Conservation (phyloP, 495 filamentous ascomycete species). For the Endocarpon pusillum region DNA sequence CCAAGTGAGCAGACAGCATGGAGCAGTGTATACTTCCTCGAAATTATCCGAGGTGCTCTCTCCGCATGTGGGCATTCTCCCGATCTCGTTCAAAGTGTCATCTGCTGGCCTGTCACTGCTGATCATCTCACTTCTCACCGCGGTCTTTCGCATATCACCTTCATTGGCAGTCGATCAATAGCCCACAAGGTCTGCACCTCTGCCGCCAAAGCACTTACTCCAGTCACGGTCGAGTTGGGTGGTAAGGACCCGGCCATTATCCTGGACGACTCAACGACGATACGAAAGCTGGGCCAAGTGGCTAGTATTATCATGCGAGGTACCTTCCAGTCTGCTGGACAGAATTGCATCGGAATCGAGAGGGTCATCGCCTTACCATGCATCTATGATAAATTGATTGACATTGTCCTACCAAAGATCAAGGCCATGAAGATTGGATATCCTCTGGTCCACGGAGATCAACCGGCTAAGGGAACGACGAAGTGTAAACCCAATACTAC, state of each 20-base stretch:
- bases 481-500: slow-evolving; percentile 4
- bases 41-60: slow-evolving; percentile 62
- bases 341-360: slow-evolving; percentile 97
- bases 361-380: slow-evolving; percentile 66
- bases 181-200: slow-evolving; percentile 76
- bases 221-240: slow-evolving; percentile 76
- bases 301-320: slow-evolving; percentile 74
- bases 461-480: neutral
- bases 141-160: slow-evolving; percentile 77
- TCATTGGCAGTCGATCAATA: slow-evolving; percentile 81
- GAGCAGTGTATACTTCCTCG: slow-evolving; percentile 65
- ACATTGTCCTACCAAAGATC: slow-evolving; percentile 54
- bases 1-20: slow-evolving; percentile 86
- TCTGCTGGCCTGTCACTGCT: slow-evolving; percentile 75
- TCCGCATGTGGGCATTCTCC: slow-evolving; percentile 69
- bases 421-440: slow-evolving; percentile 52
- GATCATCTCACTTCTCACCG: slow-evolving; percentile 74
- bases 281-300: slow-evolving; percentile 47
- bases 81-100: slow-evolving; percentile 63
- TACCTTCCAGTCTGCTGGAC: slow-evolving; percentile 88
- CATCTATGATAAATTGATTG: slow-evolving; percentile 54
- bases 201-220: slow-evolving; percentile 68
- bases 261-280: slow-evolving; percentile 50
- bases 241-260: slow-evolving; percentile 93
- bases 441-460: slow-evolving; percentile 29